Evolutionary conservation across 2,329 filamentous ascomycete species (phyloP).

Genomic region (Monosporascus ibericus): DNA sequence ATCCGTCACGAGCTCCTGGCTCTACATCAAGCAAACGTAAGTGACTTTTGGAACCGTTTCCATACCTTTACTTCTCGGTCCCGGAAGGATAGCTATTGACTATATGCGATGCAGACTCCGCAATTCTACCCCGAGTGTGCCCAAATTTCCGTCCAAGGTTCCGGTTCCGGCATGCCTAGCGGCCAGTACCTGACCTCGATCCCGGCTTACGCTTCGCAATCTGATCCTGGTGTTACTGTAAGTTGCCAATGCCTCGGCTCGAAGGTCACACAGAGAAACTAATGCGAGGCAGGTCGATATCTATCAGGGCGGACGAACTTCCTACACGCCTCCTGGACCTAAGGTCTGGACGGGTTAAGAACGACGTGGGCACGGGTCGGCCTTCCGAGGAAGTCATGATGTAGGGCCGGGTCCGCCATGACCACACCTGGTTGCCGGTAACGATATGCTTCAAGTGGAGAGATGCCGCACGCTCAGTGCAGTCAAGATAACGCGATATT

Average conservation of each 20-base stretch:
- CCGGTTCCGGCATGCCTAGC: slow-evolving; percentile 36
- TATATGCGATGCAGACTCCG: slow-evolving; percentile 21
- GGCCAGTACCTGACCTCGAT: slow-evolving; percentile 37
- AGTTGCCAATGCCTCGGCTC: slow-evolving; percentile 8
- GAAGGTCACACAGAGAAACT: slow-evolving; percentile 1
- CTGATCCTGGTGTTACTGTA: slow-evolving; percentile 42
- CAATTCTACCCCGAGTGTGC: slow-evolving; percentile 54
- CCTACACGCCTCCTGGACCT: slow-evolving; percentile 42
- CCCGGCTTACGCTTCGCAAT: slow-evolving; percentile 36
- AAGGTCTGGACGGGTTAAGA: slow-evolving; percentile 40
- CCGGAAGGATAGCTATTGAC: not conserved
- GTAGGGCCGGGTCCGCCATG: not conserved
- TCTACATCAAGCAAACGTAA: slow-evolving; percentile 44
- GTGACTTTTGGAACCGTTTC: slow-evolving; percentile 15
- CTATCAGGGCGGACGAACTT: slow-evolving; percentile 36
- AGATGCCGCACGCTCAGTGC: not conserved
- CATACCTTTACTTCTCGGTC: not conserved
- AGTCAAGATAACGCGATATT: not conserved
- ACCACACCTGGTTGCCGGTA: not conserved
- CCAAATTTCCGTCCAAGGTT: slow-evolving; percentile 44
- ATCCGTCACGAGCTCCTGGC: slow-evolving; percentile 52
- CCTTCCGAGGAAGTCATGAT: too few relatives aligned
- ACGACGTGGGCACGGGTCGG: not conserved
- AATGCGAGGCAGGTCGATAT: slow-evolving; percentile 35
- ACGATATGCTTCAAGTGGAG: not conserved